Percentiles rank a stretch among this genome's conserved stretches.
Evolutionary conservation across 2,329 filamentous ascomycete genomes (phyloP).

Genomic region (Paecilomyces dactylethromorphus): DNA sequence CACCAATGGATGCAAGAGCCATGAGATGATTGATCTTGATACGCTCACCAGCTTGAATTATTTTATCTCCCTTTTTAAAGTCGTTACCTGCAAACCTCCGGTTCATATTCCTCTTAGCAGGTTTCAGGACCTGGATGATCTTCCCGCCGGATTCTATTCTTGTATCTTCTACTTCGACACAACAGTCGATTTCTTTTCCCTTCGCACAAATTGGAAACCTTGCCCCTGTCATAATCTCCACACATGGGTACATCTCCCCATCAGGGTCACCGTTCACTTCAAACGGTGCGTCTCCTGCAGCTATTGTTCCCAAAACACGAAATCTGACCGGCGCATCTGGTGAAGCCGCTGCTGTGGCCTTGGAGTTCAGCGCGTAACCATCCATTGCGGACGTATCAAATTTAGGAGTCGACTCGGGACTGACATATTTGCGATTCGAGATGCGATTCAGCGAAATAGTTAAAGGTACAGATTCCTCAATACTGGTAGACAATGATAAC

Average conservation of each 20-base stretch:
- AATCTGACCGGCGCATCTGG: conserved; percentile 11
- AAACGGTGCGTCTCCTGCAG: conserved; percentile 11
- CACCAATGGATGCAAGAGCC: conserved; percentile 16
- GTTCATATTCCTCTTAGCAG: conserved; percentile 10
- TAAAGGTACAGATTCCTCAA: neutral
- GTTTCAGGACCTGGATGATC: conserved; percentile 10
- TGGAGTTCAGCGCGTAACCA: conserved; percentile 19
- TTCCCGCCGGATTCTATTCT: neutral
- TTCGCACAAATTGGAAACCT: conserved; percentile 14
- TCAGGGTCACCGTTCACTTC: neutral
- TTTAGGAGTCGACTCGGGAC: conserved; percentile 12
- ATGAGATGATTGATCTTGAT: conserved; percentile 15
- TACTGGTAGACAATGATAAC: neutral
- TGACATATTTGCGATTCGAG: neutral
- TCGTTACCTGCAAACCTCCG: conserved; percentile 15
- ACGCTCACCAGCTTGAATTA: conserved; percentile 8
- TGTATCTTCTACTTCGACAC: conserved; percentile 16
- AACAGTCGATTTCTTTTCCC: conserved; percentile 9
- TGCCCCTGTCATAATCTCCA: conserved; percentile 26
- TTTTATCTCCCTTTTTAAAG: conserved; percentile 9
- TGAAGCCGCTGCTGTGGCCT: conserved; percentile 11
- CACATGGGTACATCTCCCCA: conserved; percentile 10
- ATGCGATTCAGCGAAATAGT: neutral
- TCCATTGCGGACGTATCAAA: conserved; percentile 25
- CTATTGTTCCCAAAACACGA: conserved; percentile 10